Base-by-base conservation (phyloP, 441 rosid species). In the Erodium chrysanthum region DNA sequence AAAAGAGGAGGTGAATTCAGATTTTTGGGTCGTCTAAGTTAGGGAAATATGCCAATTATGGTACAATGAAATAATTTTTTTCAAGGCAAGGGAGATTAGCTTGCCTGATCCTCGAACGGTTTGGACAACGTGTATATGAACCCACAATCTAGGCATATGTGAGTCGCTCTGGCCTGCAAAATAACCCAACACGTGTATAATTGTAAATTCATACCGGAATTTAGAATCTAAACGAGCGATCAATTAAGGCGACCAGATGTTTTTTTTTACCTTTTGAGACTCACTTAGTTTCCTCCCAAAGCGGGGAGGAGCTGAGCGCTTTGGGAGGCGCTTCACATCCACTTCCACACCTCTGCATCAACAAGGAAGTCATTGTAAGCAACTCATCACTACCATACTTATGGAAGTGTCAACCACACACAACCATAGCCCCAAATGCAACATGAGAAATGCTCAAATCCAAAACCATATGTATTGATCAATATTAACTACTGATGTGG, bases 291-390 rank as follows among this genome's bases (percentile, higher is more conserved):
- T 92, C 76, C 93, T 87, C 65, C 96, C 98, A 37, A 92, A 90
- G 37, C 96, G 90, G 0, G 98, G 96, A 69, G 98, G 98, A 70
- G 96, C 93, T 0, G 98, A 96, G 67, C 98, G 90, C 81, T 92
- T 92, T 1, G 90, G 72, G 20, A 92, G 84, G 64, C 87, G 78
- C 79, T 87, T 92, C 62, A 92, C 96, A 77, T 92, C 98, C 14
- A 90, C 96, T 0, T 80, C 86, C 68, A 85, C 92, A 35, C 98
- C 98, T 80, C 98, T 90, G 80, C 78, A 79, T 64, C 61, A 18
- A 11, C 58, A 60, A 33, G 50, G 5, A 59, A 44, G 21, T 6
- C 74, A 11, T 64, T 46, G 66, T 68, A 40, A 73, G 59, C 22
- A 29, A 31, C 8, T 48, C 46, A 33, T 56, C 10, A 5, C 6